Percentiles rank a stretch among this genome's conserved stretches.
Conservation (phyloP, 1,139 yeast genomes). For the Lodderomyces orthopsilosis region DNA sequence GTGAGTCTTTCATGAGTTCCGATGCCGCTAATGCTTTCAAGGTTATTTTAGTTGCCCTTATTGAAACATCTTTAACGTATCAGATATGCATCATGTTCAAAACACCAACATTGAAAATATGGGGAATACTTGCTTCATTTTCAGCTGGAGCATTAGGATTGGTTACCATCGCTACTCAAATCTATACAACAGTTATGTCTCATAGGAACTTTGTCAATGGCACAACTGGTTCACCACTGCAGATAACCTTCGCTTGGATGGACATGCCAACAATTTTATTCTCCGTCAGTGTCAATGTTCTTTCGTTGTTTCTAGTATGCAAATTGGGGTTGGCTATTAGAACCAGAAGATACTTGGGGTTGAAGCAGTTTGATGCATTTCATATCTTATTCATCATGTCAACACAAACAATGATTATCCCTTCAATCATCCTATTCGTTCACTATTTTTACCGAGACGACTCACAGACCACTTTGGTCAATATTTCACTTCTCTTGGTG, state of each 20-base stretch:
- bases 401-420: conserved; percentile 77
- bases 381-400: conserved; percentile 80
- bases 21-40: conserved; percentile 62
- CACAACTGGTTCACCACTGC: conserved; percentile 7
- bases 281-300: conserved; percentile 63
- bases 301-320: conserved; percentile 54
- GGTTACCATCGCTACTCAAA: conserved; percentile 52
- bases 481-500: conserved; percentile 29
- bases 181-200: conserved; percentile 30
- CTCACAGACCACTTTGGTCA: conserved; percentile 17
- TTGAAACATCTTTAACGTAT: conserved; percentile 64
- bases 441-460: conserved; percentile 31
- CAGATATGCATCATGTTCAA: conserved; percentile 71
- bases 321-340: conserved; percentile 69
- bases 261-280: conserved; percentile 62
- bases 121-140: conserved; percentile 40
- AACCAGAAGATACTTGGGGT: conserved; percentile 71
- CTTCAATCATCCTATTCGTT: conserved; percentile 63
- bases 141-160: conserved; percentile 44
- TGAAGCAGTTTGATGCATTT: conserved; percentile 76
- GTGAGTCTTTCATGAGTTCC: conserved; percentile 31
- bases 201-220: conserved; percentile 13
- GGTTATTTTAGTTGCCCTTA: conserved; percentile 53
- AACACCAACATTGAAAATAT: conserved; percentile 41
- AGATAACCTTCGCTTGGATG: conserved; percentile 26